Evolutionary conservation across 2,329 filamentous ascomycete species (phyloP), one percentile per base, ranked within the genome.

Genomic region (Hypoxylon sp.): DNA sequence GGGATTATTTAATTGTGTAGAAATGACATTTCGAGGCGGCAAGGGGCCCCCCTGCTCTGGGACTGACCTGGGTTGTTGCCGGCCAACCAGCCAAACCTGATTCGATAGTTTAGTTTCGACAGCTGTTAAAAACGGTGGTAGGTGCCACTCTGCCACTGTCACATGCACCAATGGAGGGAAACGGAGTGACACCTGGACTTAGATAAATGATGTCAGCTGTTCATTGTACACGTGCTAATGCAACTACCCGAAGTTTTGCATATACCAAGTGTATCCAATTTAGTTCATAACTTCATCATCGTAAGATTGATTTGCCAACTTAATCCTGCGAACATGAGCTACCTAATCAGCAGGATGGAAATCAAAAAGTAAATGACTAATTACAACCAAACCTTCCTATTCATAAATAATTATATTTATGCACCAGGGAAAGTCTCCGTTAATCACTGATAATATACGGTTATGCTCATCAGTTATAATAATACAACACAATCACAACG

Each of bases 161-260:
- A 61, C 55, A 61, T 61, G 58, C 58, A 58, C 51, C 51, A 56
- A 61, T 58, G 51, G 55, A 50, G 55, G 55, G 41, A 31, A 41
- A n/a, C n/a, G n/a, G 34, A 21, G 41, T 43, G 42, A 42, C 47
- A 51, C 37, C 38, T 34, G 6, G 21, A 51, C 20, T 16, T 32
- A 29, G 11, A 6, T 51, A 26, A 47, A 58, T 58, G 55, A 58
- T 58, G 55, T 58, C 55, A 58, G 55, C 51, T 52, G 51, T 12
- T 41, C 45, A 19, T 16, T 30, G 37, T 31, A 51, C 55, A 51
- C 40, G 43, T 43, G 37, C 34, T 11, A 35, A 58, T 58, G 45
- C 50, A 54, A 45, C 41, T 54, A 57, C 45, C 42, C 41, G 12
- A 26, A 25, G 9, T 15, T 29, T 13, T 17, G 16, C n/a, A 43